These are phyloP conservation scores for Lenzites betulinus DNA, from an alignment of 768 basidiomycete species.

Conservation along the genomic window DNA sequence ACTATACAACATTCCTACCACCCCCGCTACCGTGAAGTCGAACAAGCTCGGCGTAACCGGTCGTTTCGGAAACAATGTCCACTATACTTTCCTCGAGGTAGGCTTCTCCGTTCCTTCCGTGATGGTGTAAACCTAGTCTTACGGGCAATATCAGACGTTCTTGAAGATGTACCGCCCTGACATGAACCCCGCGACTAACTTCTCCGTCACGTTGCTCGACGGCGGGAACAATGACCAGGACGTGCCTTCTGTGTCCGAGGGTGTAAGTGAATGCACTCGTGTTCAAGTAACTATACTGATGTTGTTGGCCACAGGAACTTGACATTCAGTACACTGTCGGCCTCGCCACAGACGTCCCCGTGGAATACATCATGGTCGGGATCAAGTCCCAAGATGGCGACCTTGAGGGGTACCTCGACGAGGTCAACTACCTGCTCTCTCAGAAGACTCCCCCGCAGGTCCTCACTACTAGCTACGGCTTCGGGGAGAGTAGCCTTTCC, in stretches of 20 bases:
- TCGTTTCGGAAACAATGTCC: conserved; percentile 33
- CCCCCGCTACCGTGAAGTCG: conserved; percentile 16
- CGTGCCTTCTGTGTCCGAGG: conserved; percentile 56
- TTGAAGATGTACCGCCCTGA: conserved; percentile 27
- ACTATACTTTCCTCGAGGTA: conserved; percentile 18
- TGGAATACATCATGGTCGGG: conserved; percentile 31
- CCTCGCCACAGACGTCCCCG: conserved; percentile 31
- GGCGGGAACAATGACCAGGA: conserved; percentile 55
- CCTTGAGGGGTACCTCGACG: conserved; percentile 35
- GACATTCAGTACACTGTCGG: conserved; percentile 36
- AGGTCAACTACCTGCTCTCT: conserved; percentile 56
- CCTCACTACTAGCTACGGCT: conserved; percentile 71
- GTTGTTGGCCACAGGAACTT: conserved; percentile 26
- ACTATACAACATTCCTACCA: conserved; percentile 32
- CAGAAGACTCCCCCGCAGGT: conserved; percentile 51
- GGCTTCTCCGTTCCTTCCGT: not conserved
- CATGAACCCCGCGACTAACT: conserved; percentile 19
- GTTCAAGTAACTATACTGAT: not conserved
- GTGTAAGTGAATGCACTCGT: conserved; percentile 39
- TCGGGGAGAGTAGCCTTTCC: conserved; percentile 71
- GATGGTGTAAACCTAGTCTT: too few species aligned
- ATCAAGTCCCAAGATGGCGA: conserved; percentile 23
- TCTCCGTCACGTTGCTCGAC: conserved; percentile 38
- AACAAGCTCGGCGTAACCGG: conserved; percentile 36
- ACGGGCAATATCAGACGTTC: conserved; percentile 56